phyloP scores from a whole-genome alignment of 371 early-diverging fungal species.

The Antonospora locustae region DNA sequence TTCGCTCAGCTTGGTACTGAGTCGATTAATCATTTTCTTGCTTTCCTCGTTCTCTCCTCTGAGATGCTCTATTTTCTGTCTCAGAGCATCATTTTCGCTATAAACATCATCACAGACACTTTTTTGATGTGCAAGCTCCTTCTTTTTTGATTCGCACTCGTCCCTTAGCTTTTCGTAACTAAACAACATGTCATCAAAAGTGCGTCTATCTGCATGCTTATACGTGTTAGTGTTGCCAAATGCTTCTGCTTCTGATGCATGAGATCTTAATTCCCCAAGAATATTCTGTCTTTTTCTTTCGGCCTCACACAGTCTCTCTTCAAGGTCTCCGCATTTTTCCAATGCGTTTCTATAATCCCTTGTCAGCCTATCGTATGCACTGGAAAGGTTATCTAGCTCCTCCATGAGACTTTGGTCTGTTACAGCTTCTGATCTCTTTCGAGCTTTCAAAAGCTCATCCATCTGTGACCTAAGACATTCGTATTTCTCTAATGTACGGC shows the following conservation, averaged over 20 bases:
- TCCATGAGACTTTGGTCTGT: slow-evolving; percentile 5
- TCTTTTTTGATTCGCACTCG: neutral
- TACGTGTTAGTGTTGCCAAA: too few species aligned
- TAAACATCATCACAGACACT: slow-evolving; percentile 16
- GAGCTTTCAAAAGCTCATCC: neutral
- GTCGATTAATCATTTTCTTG: neutral
- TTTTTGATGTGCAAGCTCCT: slow-evolving; percentile 7
- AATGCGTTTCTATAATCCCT: too few species aligned
- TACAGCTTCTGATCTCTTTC: neutral
- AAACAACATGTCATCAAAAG: slow-evolving; percentile 13
- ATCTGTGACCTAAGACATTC: neutral
- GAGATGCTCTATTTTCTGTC: slow-evolving; percentile 23
- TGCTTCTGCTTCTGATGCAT: too few species aligned
- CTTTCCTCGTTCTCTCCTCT: slow-evolving; percentile 6
- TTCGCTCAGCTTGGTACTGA: slow-evolving; percentile 2
- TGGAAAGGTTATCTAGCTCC: slow-evolving; percentile 9
- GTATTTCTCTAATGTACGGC: neutral
- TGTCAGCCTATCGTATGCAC: too few species aligned
- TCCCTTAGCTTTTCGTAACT: slow-evolving; percentile 30
- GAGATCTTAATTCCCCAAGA: too few species aligned
- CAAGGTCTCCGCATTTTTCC: too few species aligned
- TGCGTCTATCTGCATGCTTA: too few species aligned
- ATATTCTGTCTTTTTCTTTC: too few species aligned
- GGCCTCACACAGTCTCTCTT: too few species aligned
- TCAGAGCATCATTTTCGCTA: slow-evolving; percentile 30